Base-by-base conservation (phyloP, 495 filamentous ascomycete species). In the Pyrenula aspistea region DNA sequence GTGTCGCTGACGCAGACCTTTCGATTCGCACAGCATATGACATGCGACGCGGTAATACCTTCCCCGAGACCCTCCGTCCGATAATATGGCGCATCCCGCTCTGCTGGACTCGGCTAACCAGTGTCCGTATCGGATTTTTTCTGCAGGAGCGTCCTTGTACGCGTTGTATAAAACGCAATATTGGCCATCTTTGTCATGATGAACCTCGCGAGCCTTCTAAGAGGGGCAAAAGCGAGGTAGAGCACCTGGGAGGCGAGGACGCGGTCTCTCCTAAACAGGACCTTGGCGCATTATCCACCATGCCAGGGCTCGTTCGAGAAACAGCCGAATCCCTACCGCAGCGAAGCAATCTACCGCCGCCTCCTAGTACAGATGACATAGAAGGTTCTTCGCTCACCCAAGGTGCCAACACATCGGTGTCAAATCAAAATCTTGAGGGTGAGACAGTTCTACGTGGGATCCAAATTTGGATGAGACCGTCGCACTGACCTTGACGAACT, bases 181-280 rank as follows among this genome's bases (percentile, higher is more conserved):
- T 99, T 69, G 93, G 92, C 62, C 93, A 97, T 78, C 77, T 99
- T 56, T 99, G 93, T 73, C 93, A 97, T 74, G 93, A 99, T 69
- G 93, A 97, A 72, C 91, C 91, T 57, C 84, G 94, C 71, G 88
- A 92, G 68, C 71, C 80, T 57, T 63, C 72, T 48, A 95, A 95
- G 67, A 87, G 82, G 61, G 79, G 84, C 58, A 92, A 90, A 69
- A 79, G 76, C 63, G 85, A 87, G 62, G 74, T 78, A 55, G 86
- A 80, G 25, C 75, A 80, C 56, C 80, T 79, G 48, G 69, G 75
- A 19, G 77, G 74, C 56, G 81, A 81, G 63, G 84, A 88, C 52
- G 77, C 79, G 60, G 76, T 67, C 56, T 71, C 77, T 56, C 72
- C 78, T 15, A 75, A 73, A 53, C 74, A 73, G 62, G 75, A 76